Base-by-base conservation (phyloP, 1,139 yeast genomes). In the Blastobotrys illinoisensis region DNA sequence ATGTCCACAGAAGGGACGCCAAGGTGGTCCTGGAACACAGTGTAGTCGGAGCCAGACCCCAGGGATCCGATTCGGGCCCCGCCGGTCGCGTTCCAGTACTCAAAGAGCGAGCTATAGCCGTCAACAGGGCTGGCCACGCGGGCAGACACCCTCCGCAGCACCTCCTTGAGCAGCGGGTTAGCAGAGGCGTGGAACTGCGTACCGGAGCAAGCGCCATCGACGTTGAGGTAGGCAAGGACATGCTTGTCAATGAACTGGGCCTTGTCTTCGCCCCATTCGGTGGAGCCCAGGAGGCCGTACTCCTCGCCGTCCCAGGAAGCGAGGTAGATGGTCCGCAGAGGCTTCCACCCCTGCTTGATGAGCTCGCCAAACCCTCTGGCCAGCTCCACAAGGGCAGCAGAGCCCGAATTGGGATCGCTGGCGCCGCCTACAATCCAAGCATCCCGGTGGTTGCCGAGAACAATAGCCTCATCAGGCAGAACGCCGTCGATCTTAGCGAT, bases 271-370 rank as follows among this genome's bases (percentile, higher is more conserved):
- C 85, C 88, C 76, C 77, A 83, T 56, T 83, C 88, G 3, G 88
- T 85, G 1, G 86, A 81, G 0, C 90, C 89, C 14, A 85, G 63
- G 24, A 85, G 69, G 0, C 83, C 88, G 59, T 81, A 82, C 67
- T 85, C 89, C 67, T 85, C 89, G 55, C 86, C 90, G 64, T 85
- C 89, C 88, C 88, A 84, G 19, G 86, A 80, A 0, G 84, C 87
- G 47, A 84, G 74, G 18, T 71, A 65, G 23, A 85, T 80, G 0
- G 86, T 79, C 62, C 86, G 76, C 52, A 74, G 67, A n/a, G 89
- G 89, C 62, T 74, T 75, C 86, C 86, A 85, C 5, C 87, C 88
- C 1, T 64, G 56, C 53, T 70, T 64, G 46, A 66, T 62, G 48
- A 90, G 76, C 52, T 72, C 76, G 23, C 79, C 77, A 45, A 83